A percentile compares a stretch with the other conserved stretches of the same genome.
Evolutionary conservation across 2,329 filamentous ascomycete species (phyloP).

Genomic region (Aureobasidium sp.): DNA sequence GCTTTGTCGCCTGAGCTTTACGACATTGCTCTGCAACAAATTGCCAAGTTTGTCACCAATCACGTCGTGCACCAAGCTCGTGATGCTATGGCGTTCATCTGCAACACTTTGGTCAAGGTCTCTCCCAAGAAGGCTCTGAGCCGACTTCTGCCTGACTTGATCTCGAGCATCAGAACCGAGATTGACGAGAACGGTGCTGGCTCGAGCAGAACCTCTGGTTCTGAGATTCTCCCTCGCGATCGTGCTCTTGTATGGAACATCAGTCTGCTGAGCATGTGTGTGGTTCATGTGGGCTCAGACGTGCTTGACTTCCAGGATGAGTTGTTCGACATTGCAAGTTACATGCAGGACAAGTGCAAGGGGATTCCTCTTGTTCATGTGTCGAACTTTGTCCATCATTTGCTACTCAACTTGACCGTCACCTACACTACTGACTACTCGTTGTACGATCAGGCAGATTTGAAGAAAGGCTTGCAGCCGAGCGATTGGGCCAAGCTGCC

Average conservation of each 20-base stretch:
- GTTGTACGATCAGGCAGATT: constrained; percentile 71
- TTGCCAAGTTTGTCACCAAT: constrained; percentile 81
- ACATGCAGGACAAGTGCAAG: constrained; percentile 94
- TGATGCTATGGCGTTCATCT: constrained; percentile 98
- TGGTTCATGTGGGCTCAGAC: constrained; percentile 88
- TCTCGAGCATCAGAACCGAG: constrained; percentile 87
- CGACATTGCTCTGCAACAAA: constrained; percentile 83
- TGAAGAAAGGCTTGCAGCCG: constrained; percentile 63
- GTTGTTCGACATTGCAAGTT: constrained; percentile 81
- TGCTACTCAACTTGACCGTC: constrained; percentile 86
- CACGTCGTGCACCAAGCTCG: constrained; percentile 96
- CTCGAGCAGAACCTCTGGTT: constrained; percentile 86
- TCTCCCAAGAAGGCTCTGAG: constrained; percentile 90
- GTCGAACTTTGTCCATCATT: constrained; percentile 94
- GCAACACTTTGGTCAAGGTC: constrained; percentile 92
- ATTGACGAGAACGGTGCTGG: constrained; percentile 96
- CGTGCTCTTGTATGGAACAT: constrained; percentile 93
- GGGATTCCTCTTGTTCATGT: constrained; percentile 92
- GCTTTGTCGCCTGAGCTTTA: constrained; percentile 89
- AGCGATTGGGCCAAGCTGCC: constrained; percentile 79
- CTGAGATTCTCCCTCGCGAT: constrained; percentile 87
- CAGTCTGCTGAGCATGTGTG: constrained; percentile 95
- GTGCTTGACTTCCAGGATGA: constrained; percentile 84
- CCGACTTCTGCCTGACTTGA: constrained; percentile 80
- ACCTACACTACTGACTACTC: constrained; percentile 88